Base-by-base conservation (phyloP, 2,329 filamentous ascomycete genomes). In the Pestalotiopsis sp. region DNA sequence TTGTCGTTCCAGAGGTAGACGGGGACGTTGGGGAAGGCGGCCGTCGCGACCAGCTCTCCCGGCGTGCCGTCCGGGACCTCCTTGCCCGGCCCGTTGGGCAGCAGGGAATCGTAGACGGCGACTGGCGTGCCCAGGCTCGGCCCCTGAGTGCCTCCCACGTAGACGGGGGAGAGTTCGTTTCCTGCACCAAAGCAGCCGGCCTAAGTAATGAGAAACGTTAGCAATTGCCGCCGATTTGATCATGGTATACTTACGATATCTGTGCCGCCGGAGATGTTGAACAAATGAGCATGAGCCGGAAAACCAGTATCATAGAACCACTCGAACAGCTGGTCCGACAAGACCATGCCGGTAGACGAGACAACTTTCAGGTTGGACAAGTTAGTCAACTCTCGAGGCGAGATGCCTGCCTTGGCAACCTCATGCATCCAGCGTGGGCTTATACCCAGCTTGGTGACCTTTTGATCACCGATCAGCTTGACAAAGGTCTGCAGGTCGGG, bases 351-450 rank as follows among this genome's bases (percentile, higher is more conserved):
- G 0, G 93, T 97, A 65, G 87, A 91, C 0, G 85, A 89, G 38
- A 95, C 91, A 3, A 83, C 78, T 35, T 82, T 81, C 30, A 97
- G 81, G 5, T 78, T 79, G 7, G 86, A 87, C 39, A 97, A 78
- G 72, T 95, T 87, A 1, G 86, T 84, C 9, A 90, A 80, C 1
- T 89, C 81, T 11, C 86, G 84, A 0, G 93, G 93, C 0, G 81
- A 79, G 56, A 94, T 84, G 0, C 83, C 82, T 22, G 85, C 84
- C 71, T 90, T 92, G 69, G 89, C 86, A 17, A 96, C 77, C 74
- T 94, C 93, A 64, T 90, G 86, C 73, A 97, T 83, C 85, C 92
- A 97, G 4, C 92, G 85, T 0, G 93, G 93, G 66, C 91, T 93
- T 6, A 90, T 90, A 1, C 94, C 93, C 7, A 96, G 81, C 72